Conservation (phyloP, 495 filamentous ascomycete species). For the Podospora sp. region DNA sequence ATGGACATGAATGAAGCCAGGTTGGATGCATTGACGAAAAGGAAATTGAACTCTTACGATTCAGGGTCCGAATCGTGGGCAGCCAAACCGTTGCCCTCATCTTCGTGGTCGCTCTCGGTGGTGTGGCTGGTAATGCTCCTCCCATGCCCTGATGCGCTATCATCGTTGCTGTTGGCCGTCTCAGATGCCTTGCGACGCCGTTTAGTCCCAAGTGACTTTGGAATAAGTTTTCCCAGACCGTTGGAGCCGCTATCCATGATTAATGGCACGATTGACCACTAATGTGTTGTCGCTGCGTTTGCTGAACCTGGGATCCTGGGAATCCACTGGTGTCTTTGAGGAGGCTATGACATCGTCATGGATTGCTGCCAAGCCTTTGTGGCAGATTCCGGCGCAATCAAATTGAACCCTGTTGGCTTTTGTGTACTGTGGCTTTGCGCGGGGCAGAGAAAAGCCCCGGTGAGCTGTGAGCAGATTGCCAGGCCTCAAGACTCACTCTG, state of each 20-base stretch:
- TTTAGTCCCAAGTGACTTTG: conserved; percentile 47
- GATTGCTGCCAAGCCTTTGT: conserved; percentile 1
- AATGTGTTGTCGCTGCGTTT: not conserved
- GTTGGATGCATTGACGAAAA: not conserved
- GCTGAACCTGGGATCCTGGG: not conserved
- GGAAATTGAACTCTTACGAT: conserved; percentile 21
- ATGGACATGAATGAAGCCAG: too few species aligned
- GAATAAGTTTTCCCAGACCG: conserved; percentile 52
- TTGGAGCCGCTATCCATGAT: conserved; percentile 39
- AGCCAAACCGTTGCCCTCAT: conserved; percentile 20
- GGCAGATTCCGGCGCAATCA: not conserved
- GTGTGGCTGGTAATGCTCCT: conserved; percentile 30
- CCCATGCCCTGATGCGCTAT: conserved; percentile 23
- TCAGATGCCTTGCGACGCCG: conserved; percentile 41
- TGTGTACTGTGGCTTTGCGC: not conserved
- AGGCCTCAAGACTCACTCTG: not conserved
- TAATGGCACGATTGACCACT: not conserved
- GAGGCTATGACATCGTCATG: conserved; percentile 27
- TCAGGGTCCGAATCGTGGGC: conserved; percentile 33
- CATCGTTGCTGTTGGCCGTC: conserved; percentile 29
- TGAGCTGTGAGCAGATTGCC: not conserved
- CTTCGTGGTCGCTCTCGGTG: conserved; percentile 24
- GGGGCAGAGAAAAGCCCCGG: not conserved
- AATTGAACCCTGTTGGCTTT: not conserved
- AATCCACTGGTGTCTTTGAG: conserved; percentile 2